These are phyloP conservation scores for Pyrenochaeta sp. DNA, from an alignment of 2,329 filamentous ascomycete species.

Conservation along the genomic window DNA sequence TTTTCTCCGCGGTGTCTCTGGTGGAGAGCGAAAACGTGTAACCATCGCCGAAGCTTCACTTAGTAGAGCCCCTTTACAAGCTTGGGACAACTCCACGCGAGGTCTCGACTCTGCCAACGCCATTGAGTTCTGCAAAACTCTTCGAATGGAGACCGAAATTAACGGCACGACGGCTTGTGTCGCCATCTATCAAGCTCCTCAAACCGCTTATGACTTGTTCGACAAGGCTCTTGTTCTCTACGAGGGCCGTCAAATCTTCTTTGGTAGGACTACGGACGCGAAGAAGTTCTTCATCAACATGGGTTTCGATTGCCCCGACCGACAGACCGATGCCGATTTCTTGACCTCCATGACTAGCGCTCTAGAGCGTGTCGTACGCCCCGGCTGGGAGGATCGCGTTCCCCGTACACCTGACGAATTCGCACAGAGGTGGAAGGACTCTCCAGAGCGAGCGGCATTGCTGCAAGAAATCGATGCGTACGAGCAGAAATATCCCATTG, in stretches of 20 bases:
- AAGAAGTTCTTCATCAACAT: slow-evolving; percentile 75
- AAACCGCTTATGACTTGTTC: slow-evolving; percentile 73
- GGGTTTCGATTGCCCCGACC: slow-evolving; percentile 75
- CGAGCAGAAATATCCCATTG: slow-evolving; percentile 55
- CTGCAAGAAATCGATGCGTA: slow-evolving; percentile 57
- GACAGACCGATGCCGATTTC: slow-evolving; percentile 79
- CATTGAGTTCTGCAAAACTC: slow-evolving; percentile 76
- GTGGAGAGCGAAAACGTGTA: slow-evolving; percentile 82
- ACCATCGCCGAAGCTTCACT: slow-evolving; percentile 81
- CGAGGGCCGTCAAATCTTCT: slow-evolving; percentile 76
- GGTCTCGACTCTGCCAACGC: slow-evolving; percentile 79
- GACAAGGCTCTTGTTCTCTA: slow-evolving; percentile 75
- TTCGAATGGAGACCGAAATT: slow-evolving; percentile 73
- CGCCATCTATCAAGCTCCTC: slow-evolving; percentile 77
- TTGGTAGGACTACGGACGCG: slow-evolving; percentile 69
- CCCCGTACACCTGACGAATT: slow-evolving; percentile 61
- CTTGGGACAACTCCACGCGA: slow-evolving; percentile 82
- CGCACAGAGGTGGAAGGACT: slow-evolving; percentile 63
- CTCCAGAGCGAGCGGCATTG: slow-evolving; percentile 57
- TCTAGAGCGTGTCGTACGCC: slow-evolving; percentile 56
- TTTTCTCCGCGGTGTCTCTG: slow-evolving; percentile 76
- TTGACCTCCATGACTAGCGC: slow-evolving; percentile 74
- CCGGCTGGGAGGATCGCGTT: slow-evolving; percentile 56
- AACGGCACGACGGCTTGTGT: slow-evolving; percentile 72
- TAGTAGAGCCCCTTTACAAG: slow-evolving; percentile 69